phyloP scores from a whole-genome alignment of 495 filamentous ascomycete genomes.

The Aspergillus baeticus region DNA sequence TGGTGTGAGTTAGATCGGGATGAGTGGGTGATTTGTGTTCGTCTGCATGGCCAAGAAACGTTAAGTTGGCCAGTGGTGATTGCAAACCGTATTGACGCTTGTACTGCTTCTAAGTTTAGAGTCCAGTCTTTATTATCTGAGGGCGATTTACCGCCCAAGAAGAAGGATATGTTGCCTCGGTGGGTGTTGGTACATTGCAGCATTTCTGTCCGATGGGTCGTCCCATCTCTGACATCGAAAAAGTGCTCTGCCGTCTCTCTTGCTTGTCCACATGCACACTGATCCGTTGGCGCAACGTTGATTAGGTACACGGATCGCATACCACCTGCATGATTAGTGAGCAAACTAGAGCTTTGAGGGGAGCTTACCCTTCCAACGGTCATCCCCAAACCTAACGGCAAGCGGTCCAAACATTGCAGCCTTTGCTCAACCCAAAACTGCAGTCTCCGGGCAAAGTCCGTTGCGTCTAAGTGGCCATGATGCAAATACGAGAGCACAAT shows the following conservation, averaged over 20 bases:
- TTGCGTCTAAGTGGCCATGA: too few relatives aligned
- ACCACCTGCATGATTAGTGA: too few relatives aligned
- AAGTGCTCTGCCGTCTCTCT: constrained; percentile 36
- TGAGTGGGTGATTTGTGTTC: constrained; percentile 12
- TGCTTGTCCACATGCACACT: constrained; percentile 31
- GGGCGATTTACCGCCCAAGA: constrained; percentile 28
- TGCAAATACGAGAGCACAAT: too few relatives aligned
- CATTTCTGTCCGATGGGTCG: constrained; percentile 29
- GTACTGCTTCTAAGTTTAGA: constrained; percentile 34
- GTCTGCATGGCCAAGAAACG: constrained; percentile 17
- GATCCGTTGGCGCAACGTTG: too few relatives aligned
- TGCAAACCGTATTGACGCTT: constrained; percentile 33
- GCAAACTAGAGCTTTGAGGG: too few relatives aligned
- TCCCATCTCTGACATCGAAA: constrained; percentile 32
- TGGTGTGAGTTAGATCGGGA: constrained; percentile 19
- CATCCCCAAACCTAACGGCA: too few relatives aligned
- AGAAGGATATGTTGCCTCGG: constrained; percentile 34
- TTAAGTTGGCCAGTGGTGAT: constrained; percentile 38
- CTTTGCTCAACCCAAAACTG: too few relatives aligned
- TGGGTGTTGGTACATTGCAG: constrained; percentile 29
- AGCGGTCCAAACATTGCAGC: too few relatives aligned
- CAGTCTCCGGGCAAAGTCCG: too few relatives aligned
- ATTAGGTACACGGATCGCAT: too few relatives aligned
- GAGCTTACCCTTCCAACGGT: too few relatives aligned
- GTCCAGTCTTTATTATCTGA: constrained; percentile 31